Evolutionary conservation across 2,329 filamentous ascomycete genomes (phyloP), one percentile per base, ranked within the genome.

Genomic region (Macrophomina tecta): DNA sequence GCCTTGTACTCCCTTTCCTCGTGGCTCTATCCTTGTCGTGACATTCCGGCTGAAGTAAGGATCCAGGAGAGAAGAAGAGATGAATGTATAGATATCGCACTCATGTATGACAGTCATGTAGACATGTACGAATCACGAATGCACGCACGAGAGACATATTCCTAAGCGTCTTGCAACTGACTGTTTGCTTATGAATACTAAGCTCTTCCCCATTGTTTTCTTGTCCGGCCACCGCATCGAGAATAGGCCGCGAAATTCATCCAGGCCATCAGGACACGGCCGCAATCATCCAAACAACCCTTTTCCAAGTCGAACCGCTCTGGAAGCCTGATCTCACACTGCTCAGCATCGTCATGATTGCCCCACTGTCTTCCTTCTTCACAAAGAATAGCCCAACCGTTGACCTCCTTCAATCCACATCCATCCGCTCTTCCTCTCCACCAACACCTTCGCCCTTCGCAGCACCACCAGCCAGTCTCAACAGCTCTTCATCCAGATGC

Each of bases 381-480:
- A 38, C 36, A 38, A 38, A 38, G 7, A 38, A 12, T 7, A 38
- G 36, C 4, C 11, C 36, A 38, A 7, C 11, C 11, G 36, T 12
- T 7, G 7, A 38, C 36, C 11, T 12, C 36, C 36, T 38, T 48
- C 14, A 40, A 12, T 58, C 53, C 16, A 40, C 36, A 14, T 40
- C 53, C 34, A 28, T 42, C 9, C 18, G 5, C 4, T n/a, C 53
- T 18, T 42, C 11, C 3, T 42, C 53, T 14, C 7, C 40, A 6
- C 9, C 53, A 7, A 14, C 53, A 42, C 36, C 36, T 2, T 16
- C 55, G 5, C 28, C 23, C 28, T 34, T 14, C 58, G 5, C 64
- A 7, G 46, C 65, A 12, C 34, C 58, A 5, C 58, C 69, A 40
- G 14, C 18, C 63, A 49, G 60, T 28, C 23, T 49, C 58, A 58